A percentile compares a stretch with the other conserved stretches of the same genome.
Evolutionary conservation across 108 stramenopile species (phyloP).

Genomic region (Thalassiosira profunda): DNA sequence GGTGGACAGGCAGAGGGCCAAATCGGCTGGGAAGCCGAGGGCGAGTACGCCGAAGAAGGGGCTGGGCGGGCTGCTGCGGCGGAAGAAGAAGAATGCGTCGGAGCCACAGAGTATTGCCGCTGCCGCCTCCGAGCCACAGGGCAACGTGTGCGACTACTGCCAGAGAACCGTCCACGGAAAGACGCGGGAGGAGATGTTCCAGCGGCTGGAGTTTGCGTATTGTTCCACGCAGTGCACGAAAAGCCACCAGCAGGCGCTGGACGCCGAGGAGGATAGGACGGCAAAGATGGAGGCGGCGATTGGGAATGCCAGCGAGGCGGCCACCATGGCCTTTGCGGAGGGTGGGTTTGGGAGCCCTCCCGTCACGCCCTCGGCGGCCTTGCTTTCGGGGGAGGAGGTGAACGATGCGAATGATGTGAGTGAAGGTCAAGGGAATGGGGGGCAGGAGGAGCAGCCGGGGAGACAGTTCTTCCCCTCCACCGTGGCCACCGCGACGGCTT

Average conservation of each 20-base stretch:
- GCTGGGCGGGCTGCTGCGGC: background rate
- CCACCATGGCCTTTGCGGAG: background rate
- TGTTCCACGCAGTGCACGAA: constrained; percentile 24
- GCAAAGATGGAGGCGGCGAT: background rate
- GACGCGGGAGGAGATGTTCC: constrained; percentile 12
- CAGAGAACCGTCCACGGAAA: background rate
- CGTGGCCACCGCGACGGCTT: no score
- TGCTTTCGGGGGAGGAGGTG: no score
- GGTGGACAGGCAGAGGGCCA: background rate
- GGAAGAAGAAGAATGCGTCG: background rate
- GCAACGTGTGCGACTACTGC: constrained; percentile 36
- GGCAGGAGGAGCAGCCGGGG: background rate
- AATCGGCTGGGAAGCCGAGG: background rate
- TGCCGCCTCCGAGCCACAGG: background rate
- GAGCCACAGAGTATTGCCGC: background rate
- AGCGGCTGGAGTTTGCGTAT: constrained; percentile 23
- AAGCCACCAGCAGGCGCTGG: constrained; percentile 25
- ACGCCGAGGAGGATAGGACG: constrained; percentile 16
- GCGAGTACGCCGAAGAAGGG: background rate
- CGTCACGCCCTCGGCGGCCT: background rate
- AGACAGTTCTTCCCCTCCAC: constrained; percentile 5
- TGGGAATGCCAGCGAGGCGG: background rate
- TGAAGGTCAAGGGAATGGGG: no score
- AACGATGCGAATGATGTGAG: no score
- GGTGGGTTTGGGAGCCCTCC: background rate